Evolutionary conservation across 306 rosid species (phyloP).

Genomic region (Quercus dentata): DNA sequence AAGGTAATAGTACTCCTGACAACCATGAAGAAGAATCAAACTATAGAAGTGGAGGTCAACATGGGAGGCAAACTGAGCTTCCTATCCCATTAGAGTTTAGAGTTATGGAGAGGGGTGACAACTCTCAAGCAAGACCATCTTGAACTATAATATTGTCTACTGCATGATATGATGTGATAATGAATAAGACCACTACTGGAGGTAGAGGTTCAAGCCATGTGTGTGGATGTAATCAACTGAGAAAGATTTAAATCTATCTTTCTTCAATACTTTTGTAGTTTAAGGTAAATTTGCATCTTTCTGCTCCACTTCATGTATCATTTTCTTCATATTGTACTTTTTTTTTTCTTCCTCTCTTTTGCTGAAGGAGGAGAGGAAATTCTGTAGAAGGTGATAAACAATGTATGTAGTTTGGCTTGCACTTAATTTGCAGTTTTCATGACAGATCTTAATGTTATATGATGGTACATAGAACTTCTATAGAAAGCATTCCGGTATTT

Average conservation of each 20-base stretch:
- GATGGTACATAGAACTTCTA: not conserved
- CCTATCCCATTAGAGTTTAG: slow-evolving; percentile 26
- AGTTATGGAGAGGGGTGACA: slow-evolving; percentile 29
- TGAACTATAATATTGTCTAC: not conserved
- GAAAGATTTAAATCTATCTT: not conserved
- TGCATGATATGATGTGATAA: not conserved
- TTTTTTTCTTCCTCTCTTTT: not conserved
- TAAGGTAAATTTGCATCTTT: slow-evolving; percentile 26
- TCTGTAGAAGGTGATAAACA: not conserved
- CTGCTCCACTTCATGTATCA: slow-evolving; percentile 10
- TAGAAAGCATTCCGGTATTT: not conserved
- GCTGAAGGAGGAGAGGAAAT: not conserved
- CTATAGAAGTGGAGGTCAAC: not conserved
- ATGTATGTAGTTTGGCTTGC: not conserved
- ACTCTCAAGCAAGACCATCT: slow-evolving; percentile 32
- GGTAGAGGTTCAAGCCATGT: not conserved
- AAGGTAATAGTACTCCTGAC: not conserved
- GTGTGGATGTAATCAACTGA: not conserved
- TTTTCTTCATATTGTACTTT: not conserved
- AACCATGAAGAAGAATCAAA: slow-evolving; percentile 1
- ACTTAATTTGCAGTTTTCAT: not conserved
- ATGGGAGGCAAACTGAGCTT: slow-evolving; percentile 12
- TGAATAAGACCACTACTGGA: not conserved
- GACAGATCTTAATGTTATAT: not conserved
- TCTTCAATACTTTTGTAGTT: slow-evolving; percentile 4